These are phyloP conservation scores for Melanopsichium pennsylvanicum DNA, from an alignment of 1,284 basidiomycete genomes.

Conservation along the genomic window DNA sequence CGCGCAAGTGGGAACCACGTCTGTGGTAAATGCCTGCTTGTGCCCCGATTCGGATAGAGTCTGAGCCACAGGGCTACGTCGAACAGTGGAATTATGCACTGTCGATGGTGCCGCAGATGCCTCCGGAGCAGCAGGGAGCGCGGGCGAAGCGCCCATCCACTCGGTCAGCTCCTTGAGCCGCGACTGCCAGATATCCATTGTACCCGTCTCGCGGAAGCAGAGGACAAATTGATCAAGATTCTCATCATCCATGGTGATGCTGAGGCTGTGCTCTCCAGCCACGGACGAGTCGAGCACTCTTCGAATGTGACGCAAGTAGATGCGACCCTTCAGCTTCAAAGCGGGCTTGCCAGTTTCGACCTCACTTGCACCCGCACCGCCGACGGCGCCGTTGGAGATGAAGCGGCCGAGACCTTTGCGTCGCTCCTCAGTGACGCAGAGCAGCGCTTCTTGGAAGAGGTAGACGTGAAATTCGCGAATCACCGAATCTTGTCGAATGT, in stretches of 20 bases:
- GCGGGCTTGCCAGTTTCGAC: constrained; percentile 71
- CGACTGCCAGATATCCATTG: constrained; percentile 83
- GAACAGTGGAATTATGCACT: not conserved
- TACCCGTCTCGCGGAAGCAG: constrained; percentile 87
- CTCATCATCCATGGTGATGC: constrained; percentile 94
- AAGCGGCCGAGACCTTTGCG: constrained; percentile 77
- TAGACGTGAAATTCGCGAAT: constrained; percentile 93
- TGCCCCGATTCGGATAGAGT: constrained; percentile 1
- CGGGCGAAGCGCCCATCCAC: constrained; percentile 8
- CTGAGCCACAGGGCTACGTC: not conserved
- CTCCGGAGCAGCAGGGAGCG: not conserved
- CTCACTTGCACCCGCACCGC: constrained; percentile 3
- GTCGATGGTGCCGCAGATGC: not conserved
- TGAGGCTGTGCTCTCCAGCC: constrained; percentile 82
- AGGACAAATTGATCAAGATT: constrained; percentile 90
- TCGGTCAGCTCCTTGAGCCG: constrained; percentile 43
- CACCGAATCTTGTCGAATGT: constrained; percentile 83
- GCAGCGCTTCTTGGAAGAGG: constrained; percentile 93
- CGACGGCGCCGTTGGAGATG: constrained; percentile 70
- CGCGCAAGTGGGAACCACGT: not conserved
- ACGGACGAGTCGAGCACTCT: constrained; percentile 81
- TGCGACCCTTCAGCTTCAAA: constrained; percentile 88
- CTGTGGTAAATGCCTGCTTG: not conserved
- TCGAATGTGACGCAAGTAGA: constrained; percentile 91
- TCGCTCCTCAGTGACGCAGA: constrained; percentile 93